Base-by-base conservation (phyloP, 2,329 filamentous ascomycete species). In the Clonostachys sp. region DNA sequence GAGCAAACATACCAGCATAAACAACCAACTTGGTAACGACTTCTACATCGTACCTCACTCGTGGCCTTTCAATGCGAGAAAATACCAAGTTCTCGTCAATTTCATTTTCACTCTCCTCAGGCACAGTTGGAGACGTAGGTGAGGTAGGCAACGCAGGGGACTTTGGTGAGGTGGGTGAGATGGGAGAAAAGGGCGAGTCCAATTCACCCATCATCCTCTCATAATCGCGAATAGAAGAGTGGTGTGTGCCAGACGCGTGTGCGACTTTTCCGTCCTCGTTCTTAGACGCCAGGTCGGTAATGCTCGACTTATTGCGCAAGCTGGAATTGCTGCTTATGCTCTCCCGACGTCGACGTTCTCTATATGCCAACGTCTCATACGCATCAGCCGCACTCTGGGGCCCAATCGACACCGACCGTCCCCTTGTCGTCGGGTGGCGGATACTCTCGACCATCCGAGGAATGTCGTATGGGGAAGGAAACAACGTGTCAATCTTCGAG, bases 21-120 rank as follows among this genome's bases (percentile, higher is more conserved):
- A 99, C 90, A 57, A 99, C 87, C 51, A 99, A 68, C 70, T 96
- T 97, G 6, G 94, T 97, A 36, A 99, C 87, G 38, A 99, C 92
- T 67, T 99, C 94, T n/a, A 97, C 92, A 67, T 99, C 94, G 61
- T 97, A 99, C 57, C 91, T 78, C 50, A 96, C 91, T 55, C 94
- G 83, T 44, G 94, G 91, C 68, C 87, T 89, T 53, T 91, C 85
- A 47, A 97, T 75, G 61, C 79, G 83, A 41, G 84, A 86, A 65
- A 97, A 96, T 64, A 97, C 85, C 62, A 95, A 87, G 55, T 77
- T 79, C 63, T 91, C 86, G 43, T 83, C 83, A 24, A 80, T 57
- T 55, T 80, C 76, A 41, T 78, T 71, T 44, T 74, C 71, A 13
- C 53, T 58, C 43, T 56, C 51, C 34, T 73, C 69, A 39, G 61